Conservation (phyloP, 2,329 filamentous ascomycete genomes). For the Cladobotryum protrusum region DNA sequence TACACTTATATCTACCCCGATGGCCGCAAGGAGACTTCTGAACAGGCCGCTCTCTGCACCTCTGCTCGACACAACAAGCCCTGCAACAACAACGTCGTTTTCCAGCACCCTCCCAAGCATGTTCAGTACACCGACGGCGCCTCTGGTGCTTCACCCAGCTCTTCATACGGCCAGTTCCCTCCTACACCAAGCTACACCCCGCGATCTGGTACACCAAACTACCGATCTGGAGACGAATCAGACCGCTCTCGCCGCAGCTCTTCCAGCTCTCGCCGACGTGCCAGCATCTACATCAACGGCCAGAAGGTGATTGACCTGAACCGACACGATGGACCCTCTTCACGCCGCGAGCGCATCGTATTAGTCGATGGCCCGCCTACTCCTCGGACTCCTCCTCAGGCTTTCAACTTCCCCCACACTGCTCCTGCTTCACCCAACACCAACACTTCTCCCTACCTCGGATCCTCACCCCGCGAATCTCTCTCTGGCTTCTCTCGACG, state of each 20-base stretch:
- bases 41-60: conserved; percentile 33
- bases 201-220: conserved; percentile 24
- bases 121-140: conserved; percentile 26
- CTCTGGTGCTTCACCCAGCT: conserved; percentile 24
- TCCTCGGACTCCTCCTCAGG: conserved; percentile 41
- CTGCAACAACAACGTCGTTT: conserved; percentile 36
- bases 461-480: conserved; percentile 19
- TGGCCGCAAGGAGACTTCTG: conserved; percentile 29
- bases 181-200: conserved; percentile 34
- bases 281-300: conserved; percentile 33
- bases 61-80: conserved; percentile 33
- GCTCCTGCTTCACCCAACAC: conserved; percentile 33
- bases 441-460: conserved; percentile 20
- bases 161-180: conserved; percentile 29
- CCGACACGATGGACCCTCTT: conserved; percentile 20
- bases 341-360: conserved; percentile 37
- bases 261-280: conserved; percentile 26
- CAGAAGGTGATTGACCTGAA: conserved; percentile 29
- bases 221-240: conserved; percentile 33
- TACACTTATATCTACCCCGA: conserved; percentile 43
- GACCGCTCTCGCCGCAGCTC: conserved; percentile 29
- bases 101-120: conserved; percentile 36
- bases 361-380: conserved; percentile 41
- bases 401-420: conserved; percentile 33
- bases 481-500: conserved; percentile 17